Conservation (phyloP, 495 filamentous ascomycete genomes). For the Penicillium odoratum region DNA sequence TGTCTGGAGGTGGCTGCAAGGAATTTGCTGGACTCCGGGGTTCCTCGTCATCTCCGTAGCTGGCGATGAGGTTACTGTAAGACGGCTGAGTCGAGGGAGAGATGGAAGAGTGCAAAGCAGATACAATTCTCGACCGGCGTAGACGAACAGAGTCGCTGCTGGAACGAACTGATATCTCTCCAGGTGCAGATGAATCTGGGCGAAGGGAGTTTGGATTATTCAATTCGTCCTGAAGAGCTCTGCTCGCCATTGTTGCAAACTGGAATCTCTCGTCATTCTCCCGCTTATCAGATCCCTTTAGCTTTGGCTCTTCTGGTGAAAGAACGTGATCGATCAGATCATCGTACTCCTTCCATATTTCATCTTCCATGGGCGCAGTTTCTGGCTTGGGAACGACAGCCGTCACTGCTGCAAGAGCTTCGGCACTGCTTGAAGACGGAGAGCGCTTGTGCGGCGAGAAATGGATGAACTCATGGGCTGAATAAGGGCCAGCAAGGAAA, state of each 20-base stretch:
- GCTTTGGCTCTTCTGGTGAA: slow-evolving; percentile 46
- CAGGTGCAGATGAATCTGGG: slow-evolving; percentile 15
- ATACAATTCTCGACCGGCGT: slow-evolving; percentile 43
- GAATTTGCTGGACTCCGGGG: slow-evolving; percentile 9
- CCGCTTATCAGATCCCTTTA: slow-evolving; percentile 6
- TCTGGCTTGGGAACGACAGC: slow-evolving; percentile 60
- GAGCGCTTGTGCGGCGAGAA: slow-evolving; percentile 75
- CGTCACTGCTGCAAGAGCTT: slow-evolving; percentile 56
- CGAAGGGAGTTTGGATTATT: slow-evolving; percentile 21
- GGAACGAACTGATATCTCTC: slow-evolving; percentile 26
- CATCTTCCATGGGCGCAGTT: slow-evolving; percentile 70
- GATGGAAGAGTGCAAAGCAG: slow-evolving; percentile 42
- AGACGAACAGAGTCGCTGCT: slow-evolving; percentile 40
- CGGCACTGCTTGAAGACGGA: slow-evolving; percentile 67
- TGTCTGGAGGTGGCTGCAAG: slow-evolving; percentile 6
- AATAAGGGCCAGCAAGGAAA: slow-evolving; percentile 41
- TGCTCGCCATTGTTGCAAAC: slow-evolving; percentile 42
- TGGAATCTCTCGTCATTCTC: slow-evolving; percentile 34
- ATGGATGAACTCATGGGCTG: slow-evolving; percentile 60
- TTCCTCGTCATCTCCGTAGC: slow-evolving; percentile 25
- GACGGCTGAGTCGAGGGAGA: slow-evolving; percentile 43
- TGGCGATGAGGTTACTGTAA: slow-evolving; percentile 40
- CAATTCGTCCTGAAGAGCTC: slow-evolving; percentile 41
- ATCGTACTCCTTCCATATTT: slow-evolving; percentile 94
- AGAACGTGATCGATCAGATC: slow-evolving; percentile 78